These are phyloP conservation scores for Botrytis fabae DNA, from an alignment of 2,329 filamentous ascomycete genomes.

Conservation along the genomic window DNA sequence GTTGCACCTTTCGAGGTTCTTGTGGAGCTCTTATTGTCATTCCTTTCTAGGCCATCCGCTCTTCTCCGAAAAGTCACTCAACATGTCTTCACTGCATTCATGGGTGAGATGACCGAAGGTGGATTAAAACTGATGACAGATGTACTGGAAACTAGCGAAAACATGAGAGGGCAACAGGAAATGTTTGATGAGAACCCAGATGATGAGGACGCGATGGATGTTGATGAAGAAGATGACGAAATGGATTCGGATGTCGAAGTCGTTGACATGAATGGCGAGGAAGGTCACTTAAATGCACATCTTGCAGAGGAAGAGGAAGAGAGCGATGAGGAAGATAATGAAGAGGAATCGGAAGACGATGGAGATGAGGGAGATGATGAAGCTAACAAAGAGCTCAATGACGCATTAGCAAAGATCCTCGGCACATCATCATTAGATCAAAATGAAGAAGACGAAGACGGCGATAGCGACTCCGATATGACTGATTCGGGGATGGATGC, in stretches of 20 bases:
- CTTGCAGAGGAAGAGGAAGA: conserved; percentile 48
- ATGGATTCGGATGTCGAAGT: conserved; percentile 52
- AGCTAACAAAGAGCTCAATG: conserved; percentile 56
- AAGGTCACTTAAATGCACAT: conserved; percentile 44
- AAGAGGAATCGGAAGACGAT: conserved; percentile 43
- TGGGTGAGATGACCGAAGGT: conserved; percentile 68
- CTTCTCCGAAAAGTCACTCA: conserved; percentile 84
- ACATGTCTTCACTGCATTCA: conserved; percentile 84
- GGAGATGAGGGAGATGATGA: conserved; percentile 42
- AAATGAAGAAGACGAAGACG: conserved; percentile 53
- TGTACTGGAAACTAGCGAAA: conserved; percentile 78
- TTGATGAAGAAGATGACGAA: conserved; percentile 42
- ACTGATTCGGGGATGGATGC: conserved; percentile 94
- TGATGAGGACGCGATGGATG: conserved; percentile 51
- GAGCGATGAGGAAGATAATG: conserved; percentile 46
- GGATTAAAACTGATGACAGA: conserved; percentile 67
- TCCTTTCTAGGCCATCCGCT: conserved; percentile 81
- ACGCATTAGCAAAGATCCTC: conserved; percentile 74
- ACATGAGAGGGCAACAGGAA: conserved; percentile 76
- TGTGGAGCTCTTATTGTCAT: conserved; percentile 86
- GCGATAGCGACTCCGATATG: conserved; percentile 76
- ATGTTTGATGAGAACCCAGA: conserved; percentile 75
- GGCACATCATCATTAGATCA: conserved; percentile 67
- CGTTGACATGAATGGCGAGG: conserved; percentile 48
- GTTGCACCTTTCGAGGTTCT: conserved; percentile 67